Evolutionary conservation across 305 asterid genomes (phyloP), one percentile per base, ranked within the genome.

Genomic region (Solanum chacoense): DNA sequence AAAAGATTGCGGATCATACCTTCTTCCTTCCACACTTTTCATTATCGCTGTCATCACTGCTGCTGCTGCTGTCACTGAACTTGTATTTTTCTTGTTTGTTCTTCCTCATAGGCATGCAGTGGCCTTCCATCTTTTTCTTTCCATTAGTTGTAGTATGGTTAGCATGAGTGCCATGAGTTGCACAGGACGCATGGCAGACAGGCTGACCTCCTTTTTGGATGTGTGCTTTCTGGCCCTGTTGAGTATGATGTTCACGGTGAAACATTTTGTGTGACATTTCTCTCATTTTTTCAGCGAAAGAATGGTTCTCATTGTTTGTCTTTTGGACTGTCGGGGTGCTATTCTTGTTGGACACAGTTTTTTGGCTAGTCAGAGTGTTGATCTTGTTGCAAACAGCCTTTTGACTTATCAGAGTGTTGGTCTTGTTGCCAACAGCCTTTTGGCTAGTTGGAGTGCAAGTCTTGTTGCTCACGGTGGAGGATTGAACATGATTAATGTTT

Each of bases 61-160:
- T 79, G n/a, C 89, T 79, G 72, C 89, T 87, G 86, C 89, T 45
- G 72, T 75, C 73, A 5, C 87, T 84, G 87, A 50, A 84, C 74
- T 87, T 75, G 85, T 75, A 55, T 65, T 75, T 87, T 87, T 65
- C 85, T 55, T 76, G 65, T 37, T 65, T 76, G 77, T 76, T 65
- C 89, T 55, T 87, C 86, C 89, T 80, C 74, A 87, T 76, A 37
- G 71, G 85, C 89, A 87, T 80, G 73, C 84, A 87, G 69, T 37
- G 85, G 77, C 16, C 89, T 80, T 88, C 85, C 72, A 11, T 88
- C 87, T 88, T 84, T 84, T 84, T 84, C 87, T 22, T 84, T 83
- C 87, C 42, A 84, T 55, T 84, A 50, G 74, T 84, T 84, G 74
- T 84, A 22, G 74, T 55, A 55, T 55, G 74, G 32, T 31, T 84